Evolutionary conservation across 169 alveolate species (phyloP).

Genomic region (Babesia bovis): DNA sequence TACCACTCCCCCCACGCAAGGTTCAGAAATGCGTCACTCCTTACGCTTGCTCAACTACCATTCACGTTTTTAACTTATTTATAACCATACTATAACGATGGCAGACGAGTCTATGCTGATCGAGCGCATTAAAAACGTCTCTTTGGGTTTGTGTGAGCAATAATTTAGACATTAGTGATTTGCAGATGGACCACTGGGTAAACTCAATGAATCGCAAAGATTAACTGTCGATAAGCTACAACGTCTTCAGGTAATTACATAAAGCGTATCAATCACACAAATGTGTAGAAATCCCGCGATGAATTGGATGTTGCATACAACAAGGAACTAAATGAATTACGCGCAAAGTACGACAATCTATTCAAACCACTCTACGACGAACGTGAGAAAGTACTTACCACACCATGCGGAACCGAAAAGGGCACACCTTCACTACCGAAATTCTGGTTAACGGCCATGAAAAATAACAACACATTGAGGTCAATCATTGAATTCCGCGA

Average conservation of each 20-base stretch:
- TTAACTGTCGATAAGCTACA: conserved; percentile 70
- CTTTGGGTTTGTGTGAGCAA: conserved; percentile 40
- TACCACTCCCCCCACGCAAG: conserved; percentile 28
- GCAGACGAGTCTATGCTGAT: conserved; percentile 60
- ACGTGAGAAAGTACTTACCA: conserved; percentile 52
- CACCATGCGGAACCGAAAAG: conserved; percentile 55
- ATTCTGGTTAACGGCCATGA: conserved; percentile 80
- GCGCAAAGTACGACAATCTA: conserved; percentile 75
- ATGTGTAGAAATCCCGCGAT: conserved; percentile 70
- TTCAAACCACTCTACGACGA: conserved; percentile 75
- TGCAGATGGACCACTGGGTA: conserved; percentile 63
- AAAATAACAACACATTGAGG: conserved; percentile 75
- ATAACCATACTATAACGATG: conserved; percentile 21
- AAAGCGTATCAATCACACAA: background rate
- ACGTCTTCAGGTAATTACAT: conserved; percentile 54
- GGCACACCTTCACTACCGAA: conserved; percentile 75
- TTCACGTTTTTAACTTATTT: background rate
- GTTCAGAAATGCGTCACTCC: conserved; percentile 6
- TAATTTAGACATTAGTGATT: background rate
- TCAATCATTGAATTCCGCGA: conserved; percentile 76
- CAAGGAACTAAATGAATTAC: conserved; percentile 73
- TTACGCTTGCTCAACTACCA: background rate
- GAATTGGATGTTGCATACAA: conserved; percentile 73
- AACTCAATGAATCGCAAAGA: conserved; percentile 74
- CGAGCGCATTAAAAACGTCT: conserved; percentile 64